Conservation (phyloP, 768 basidiomycete species). For the Leccinum sublutescens region DNA sequence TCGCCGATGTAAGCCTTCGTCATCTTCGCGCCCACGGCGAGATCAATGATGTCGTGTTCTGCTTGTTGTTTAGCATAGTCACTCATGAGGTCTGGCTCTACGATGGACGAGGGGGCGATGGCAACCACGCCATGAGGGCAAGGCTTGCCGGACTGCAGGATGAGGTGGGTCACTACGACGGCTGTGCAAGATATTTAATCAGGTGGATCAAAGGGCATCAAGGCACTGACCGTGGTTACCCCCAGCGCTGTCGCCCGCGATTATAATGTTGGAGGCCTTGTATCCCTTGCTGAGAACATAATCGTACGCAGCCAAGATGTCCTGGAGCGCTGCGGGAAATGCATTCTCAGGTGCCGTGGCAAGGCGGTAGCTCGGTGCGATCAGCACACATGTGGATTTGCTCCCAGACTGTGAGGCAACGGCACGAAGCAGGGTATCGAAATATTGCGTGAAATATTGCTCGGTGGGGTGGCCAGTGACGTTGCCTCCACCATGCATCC, state of each 20-base stretch:
- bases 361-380: conserved; percentile 28
- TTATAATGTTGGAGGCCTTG: conserved; percentile 14
- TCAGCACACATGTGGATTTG: conserved; percentile 7
- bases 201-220: not conserved
- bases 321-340: conserved; percentile 25
- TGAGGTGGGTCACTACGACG: conserved; percentile 27
- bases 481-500: conserved; percentile 25
- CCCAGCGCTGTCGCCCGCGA: conserved; percentile 28
- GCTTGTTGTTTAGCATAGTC: conserved; percentile 1
- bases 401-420: conserved; percentile 2
- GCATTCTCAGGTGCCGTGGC: conserved; percentile 22
- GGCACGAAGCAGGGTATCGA: conserved; percentile 7
- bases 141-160: conserved; percentile 50
- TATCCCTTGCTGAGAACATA: conserved; percentile 27
- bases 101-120: conserved; percentile 42
- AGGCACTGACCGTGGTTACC: conserved; percentile 24
- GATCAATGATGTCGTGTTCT: conserved; percentile 1
- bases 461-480: conserved; percentile 20
- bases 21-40: not conserved
- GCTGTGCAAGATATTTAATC: conserved; percentile 5
- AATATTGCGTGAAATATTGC: not conserved
- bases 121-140: conserved; percentile 56
- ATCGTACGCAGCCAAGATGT: conserved; percentile 26
- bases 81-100: not conserved
- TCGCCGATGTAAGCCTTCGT: conserved; percentile 11